Conservation (phyloP, 257 asterid genomes). For the Solanum pennellii region DNA sequence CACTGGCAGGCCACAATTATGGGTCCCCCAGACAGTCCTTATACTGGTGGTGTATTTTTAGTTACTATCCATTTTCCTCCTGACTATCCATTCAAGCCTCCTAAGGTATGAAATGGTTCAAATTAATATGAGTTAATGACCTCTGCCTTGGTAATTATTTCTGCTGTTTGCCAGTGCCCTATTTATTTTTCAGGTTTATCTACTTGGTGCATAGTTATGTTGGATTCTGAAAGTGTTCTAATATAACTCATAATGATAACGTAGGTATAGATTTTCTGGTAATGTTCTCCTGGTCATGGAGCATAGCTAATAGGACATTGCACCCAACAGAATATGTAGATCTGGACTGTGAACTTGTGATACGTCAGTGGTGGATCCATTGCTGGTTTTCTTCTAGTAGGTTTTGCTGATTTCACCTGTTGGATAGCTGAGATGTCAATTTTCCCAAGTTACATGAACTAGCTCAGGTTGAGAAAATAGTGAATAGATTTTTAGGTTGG, state of each 20-base stretch:
- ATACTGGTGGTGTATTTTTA: constrained; percentile 66
- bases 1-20: constrained; percentile 83
- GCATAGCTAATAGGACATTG: not conserved
- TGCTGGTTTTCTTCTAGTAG: not conserved
- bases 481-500: not conserved
- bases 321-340: not conserved
- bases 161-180: not conserved
- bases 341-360: not conserved
- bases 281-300: not conserved
- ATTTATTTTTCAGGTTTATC: not conserved
- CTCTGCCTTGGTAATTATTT: not conserved
- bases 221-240: not conserved
- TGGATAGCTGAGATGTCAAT: not conserved
- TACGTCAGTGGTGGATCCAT: not conserved
- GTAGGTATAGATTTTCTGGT: not conserved
- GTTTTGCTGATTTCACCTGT: not conserved
- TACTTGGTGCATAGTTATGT: not conserved
- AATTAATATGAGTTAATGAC: not conserved
- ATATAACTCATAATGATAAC: not conserved
- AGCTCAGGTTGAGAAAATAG: not conserved
- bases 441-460: not conserved
- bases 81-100: constrained; percentile 72
- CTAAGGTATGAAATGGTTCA: constrained; percentile 32
- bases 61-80: constrained; percentile 74
- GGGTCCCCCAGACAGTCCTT: constrained; percentile 81